Conservation (phyloP, 495 filamentous ascomycete genomes). For the Jackrogersella multiformis region DNA sequence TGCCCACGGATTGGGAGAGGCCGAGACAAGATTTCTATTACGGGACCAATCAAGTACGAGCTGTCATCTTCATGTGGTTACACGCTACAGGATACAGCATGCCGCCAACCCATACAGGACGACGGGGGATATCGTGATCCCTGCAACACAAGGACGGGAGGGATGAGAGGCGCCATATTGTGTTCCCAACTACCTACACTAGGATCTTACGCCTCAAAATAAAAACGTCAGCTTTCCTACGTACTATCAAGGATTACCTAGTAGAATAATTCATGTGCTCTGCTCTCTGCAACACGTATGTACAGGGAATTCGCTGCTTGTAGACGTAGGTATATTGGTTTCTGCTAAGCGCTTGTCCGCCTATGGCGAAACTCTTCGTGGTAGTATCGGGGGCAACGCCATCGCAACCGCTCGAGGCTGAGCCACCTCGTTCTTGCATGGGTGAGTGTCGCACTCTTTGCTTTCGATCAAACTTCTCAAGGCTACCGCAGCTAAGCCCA, state of each 20-base stretch:
- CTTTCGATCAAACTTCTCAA: neutral
- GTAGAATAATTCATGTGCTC: neutral
- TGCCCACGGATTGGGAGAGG: conserved; percentile 16
- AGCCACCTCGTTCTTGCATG: conserved; percentile 5
- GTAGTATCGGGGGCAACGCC: conserved; percentile 30
- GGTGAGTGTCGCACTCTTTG: neutral
- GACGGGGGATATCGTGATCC: conserved; percentile 31
- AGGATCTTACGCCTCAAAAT: neutral
- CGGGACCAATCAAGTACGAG: conserved; percentile 35
- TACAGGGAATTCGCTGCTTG: neutral
- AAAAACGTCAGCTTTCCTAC: neutral
- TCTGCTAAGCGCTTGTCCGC: conserved; percentile 6
- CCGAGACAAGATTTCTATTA: conserved; percentile 30
- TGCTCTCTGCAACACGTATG: neutral
- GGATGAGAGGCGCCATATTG: conserved; percentile 1
- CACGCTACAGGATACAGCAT: conserved; percentile 23
- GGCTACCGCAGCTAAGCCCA: conserved; percentile 1
- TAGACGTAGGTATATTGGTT: neutral
- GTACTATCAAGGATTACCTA: neutral
- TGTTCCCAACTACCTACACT: too few relatives aligned
- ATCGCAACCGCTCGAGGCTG: conserved; percentile 34
- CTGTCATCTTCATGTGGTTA: conserved; percentile 22
- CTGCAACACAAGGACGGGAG: conserved; percentile 10
- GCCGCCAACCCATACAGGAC: conserved; percentile 29
- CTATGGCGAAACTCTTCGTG: conserved; percentile 1